Evolutionary conservation across 148 eudicot genomes (phyloP).

Genomic region (Selenicereus undatus): DNA sequence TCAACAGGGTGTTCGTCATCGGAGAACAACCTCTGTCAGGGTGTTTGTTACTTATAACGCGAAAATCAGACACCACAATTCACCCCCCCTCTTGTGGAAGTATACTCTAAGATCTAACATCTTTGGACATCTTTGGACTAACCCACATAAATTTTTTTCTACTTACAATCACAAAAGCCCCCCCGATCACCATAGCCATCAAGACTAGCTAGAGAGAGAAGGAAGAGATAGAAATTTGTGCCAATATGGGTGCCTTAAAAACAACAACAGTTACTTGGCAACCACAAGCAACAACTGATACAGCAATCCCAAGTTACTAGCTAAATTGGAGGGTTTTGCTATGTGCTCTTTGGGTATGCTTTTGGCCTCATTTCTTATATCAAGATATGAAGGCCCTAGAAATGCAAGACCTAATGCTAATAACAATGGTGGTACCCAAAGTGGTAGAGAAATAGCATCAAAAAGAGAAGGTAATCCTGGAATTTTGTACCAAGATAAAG

Average conservation of each 20-base stretch:
- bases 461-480: conserved; percentile 37
- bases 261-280: conserved; percentile 57
- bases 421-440: conserved; percentile 10
- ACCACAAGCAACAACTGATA: conserved; percentile 44
- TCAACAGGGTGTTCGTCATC: no score
- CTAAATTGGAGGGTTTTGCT: conserved; percentile 75
- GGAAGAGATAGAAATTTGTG: neutral
- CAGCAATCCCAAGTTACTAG: conserved; percentile 67
- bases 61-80: no score
- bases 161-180: conserved; percentile 8
- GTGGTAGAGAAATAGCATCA: neutral
- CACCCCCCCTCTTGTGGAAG: no score
- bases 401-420: neutral
- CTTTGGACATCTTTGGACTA: conserved; percentile 21
- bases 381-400: conserved; percentile 50
- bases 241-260: conserved; percentile 45
- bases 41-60: no score
- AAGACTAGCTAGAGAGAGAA: neutral
- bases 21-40: no score
- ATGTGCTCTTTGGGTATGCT: conserved; percentile 58
- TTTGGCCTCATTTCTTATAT: conserved; percentile 48
- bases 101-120: no score
- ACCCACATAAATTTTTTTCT: conserved; percentile 13
- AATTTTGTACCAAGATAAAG: conserved; percentile 57
- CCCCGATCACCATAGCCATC: no score